phyloP scores from a whole-genome alignment of 495 filamentous ascomycete genomes.

The Annulohypoxylon stygium region DNA sequence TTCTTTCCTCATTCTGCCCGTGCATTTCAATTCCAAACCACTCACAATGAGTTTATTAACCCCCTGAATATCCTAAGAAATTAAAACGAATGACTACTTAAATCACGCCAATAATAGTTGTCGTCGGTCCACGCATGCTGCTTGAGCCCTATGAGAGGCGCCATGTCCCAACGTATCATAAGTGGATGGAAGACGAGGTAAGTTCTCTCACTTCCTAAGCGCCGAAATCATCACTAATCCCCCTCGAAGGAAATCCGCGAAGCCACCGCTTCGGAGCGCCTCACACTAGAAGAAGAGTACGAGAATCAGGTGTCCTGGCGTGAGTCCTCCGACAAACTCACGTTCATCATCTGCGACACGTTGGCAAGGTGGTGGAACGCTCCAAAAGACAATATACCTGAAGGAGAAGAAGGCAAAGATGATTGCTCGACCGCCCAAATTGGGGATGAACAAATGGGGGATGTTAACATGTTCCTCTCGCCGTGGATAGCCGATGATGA shows the following conservation, averaged over 20 bases:
- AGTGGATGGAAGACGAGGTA: conserved; percentile 93
- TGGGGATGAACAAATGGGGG: conserved; percentile 64
- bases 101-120: conserved; percentile 60
- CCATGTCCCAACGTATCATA: conserved; percentile 85
- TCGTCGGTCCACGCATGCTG: conserved; percentile 73
- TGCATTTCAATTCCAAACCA: background rate
- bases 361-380: too few relatives aligned
- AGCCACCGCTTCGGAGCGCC: conserved; percentile 85
- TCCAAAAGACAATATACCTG: too few relatives aligned
- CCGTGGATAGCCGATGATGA: conserved; percentile 51
- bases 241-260: conserved; percentile 75
- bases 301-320: conserved; percentile 88
- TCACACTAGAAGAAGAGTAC: conserved; percentile 84
- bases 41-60: background rate
- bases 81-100: background rate
- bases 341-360: conserved; percentile 74
- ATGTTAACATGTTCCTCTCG: conserved; percentile 87
- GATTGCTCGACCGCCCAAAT: too few relatives aligned
- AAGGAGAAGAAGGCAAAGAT: too few relatives aligned
- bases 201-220: conserved; percentile 8
- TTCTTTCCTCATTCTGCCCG: background rate
- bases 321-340: conserved; percentile 77
- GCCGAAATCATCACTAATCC: background rate
- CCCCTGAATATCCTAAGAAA: background rate
- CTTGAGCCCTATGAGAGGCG: conserved; percentile 86